Percentiles rank a stretch among this genome's conserved stretches.
Conservation (phyloP, 352 stramenopile genomes). For the Phytophthora pinifolia region DNA sequence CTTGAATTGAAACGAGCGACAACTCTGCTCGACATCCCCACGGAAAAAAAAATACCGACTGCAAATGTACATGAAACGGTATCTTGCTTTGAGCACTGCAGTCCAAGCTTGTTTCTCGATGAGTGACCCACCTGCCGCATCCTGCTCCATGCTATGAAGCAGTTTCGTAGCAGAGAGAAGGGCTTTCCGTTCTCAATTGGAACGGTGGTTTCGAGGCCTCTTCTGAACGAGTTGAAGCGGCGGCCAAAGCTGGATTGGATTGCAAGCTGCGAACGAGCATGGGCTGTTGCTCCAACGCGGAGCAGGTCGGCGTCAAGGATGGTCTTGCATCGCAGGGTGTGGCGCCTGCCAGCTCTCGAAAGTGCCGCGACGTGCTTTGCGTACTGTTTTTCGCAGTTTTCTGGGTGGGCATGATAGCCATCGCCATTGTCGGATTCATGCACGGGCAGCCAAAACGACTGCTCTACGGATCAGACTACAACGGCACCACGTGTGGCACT, state of each 20-base stretch:
- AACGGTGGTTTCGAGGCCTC: constrained; percentile 16
- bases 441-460: constrained; percentile 70
- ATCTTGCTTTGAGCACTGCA: no score
- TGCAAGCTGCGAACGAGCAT: constrained; percentile 30
- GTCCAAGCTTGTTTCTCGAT: no score
- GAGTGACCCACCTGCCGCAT: no score
- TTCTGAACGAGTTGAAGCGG: constrained; percentile 1
- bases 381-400: constrained; percentile 68
- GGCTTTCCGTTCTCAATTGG: background rate
- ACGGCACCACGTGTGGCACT: constrained; percentile 73
- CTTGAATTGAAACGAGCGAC: no score
- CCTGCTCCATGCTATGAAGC: no score
- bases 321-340: constrained; percentile 39
- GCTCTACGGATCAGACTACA: constrained; percentile 74
- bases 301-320: constrained; percentile 42
- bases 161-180: no score
- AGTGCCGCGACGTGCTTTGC: constrained; percentile 75
- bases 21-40: no score
- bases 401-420: constrained; percentile 71
- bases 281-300: constrained; percentile 67
- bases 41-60: no score
- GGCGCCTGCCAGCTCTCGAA: constrained; percentile 49
- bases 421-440: constrained; percentile 53
- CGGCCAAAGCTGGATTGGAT: constrained; percentile 5
- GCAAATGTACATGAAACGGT: no score